Evolutionary conservation across 2,329 filamentous ascomycete species (phyloP), one percentile per base, ranked within the genome.

Genomic region (Fusarium nodosum): DNA sequence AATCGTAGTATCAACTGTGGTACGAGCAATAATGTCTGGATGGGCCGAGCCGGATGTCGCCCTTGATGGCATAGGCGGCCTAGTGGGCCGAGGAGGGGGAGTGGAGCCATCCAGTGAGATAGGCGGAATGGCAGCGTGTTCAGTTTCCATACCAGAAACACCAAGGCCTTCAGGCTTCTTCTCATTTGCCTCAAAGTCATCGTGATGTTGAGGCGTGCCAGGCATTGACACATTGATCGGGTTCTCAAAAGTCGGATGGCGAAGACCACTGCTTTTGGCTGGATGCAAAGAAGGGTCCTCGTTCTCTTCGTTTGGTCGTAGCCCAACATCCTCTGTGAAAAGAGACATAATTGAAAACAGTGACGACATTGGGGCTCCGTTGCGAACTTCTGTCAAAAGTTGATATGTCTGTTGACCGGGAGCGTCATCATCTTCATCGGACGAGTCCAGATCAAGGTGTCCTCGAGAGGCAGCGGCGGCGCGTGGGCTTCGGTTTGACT

Each of bases 361-460:
- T 0, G 96, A 99, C 7, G 96, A 99, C 95, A 99, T 97, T 2
- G 97, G 95, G 2, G 96, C 94, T 16, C 96, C 96, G 74, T 99
- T 99, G 75, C 96, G 97, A 55, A 99, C 95, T 79, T 99, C 97
- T 0, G 96, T 99, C 56, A 99, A 84, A 39, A 99, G 86, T 77
- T 98, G 96, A 75, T 99, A 99, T 33, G 91, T 93, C 77, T 97
- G 94, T 59, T 93, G 90, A 10, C 86, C 87, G 36, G 88, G 87
- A 7, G 86, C 80, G 33, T 85, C 82, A 30, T 91, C 90, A n/a
- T 93, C 91, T n/a, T 92, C 91, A 63, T 87, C 86, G 6, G 87
- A 87, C 54, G 82, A 77, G 76, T 82, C 76, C 38, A 77, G 38
- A 30, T 72, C 75, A 18, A 74, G 71, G 16, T 63, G 64, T 11